Evolutionary conservation across 768 basidiomycete genomes (phyloP).

Genomic region (Psilocybe cyanescens): DNA sequence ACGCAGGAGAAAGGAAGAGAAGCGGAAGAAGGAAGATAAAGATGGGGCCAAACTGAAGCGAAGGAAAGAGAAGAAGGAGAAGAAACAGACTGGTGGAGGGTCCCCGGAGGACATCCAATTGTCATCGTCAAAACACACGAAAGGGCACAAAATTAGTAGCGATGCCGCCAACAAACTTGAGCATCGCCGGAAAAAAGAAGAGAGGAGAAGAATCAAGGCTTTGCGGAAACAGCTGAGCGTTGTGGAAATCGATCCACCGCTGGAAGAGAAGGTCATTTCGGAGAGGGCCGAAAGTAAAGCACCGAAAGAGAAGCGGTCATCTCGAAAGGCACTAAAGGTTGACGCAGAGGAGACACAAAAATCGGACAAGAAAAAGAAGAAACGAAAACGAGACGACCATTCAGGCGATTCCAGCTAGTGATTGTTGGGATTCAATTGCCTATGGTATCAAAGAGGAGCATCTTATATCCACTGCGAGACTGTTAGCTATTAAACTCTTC

Average conservation of each 20-base stretch:
- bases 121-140: constrained; percentile 6
- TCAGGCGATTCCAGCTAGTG: background rate
- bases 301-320: background rate
- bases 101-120: background rate
- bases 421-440: background rate
- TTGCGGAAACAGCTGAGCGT: background rate
- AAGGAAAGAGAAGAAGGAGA: constrained; percentile 21
- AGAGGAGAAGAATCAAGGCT: constrained; percentile 11
- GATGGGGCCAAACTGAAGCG: constrained; percentile 4
- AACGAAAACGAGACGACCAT: constrained; percentile 4
- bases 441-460: background rate
- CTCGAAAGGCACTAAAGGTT: background rate
- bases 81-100: constrained; percentile 1
- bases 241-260: background rate
- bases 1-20: constrained; percentile 14
- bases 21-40: constrained; percentile 14
- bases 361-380: constrained; percentile 15
- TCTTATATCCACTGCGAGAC: background rate
- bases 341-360: background rate
- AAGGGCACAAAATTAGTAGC: background rate
- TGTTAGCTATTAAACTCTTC: background rate
- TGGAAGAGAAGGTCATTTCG: background rate
- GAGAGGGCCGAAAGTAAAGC: background rate
- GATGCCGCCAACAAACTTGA: constrained; percentile 22
- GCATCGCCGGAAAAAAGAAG: constrained; percentile 15